Evolutionary conservation across 1,284 basidiomycete genomes (phyloP), one percentile per base, ranked within the genome.

Genomic region (Tremellales sp.): DNA sequence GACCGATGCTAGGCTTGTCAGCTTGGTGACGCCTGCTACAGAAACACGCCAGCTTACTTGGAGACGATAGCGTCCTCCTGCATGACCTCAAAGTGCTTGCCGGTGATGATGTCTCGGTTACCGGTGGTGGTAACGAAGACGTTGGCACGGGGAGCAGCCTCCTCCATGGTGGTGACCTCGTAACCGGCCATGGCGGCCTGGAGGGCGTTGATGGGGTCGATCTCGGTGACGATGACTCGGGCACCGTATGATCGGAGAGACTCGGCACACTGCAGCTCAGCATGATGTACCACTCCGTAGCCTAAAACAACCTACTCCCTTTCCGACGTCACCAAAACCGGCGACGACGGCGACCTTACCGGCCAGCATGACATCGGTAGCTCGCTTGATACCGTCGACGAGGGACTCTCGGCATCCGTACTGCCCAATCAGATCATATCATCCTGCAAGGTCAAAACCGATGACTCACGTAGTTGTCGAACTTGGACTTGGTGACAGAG

Each of bases 131-230:
- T 98, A 61, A 99, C 92, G 65, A 99, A 97, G 73, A 99, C 77
- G 78, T 97, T 97, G 58, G 83, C 78, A 43, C 87, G 84, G 56
- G 82, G 78, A 49, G 92, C 94, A 63, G 89, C 90, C 43, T 97
- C 91, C 73, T 99, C 94, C 93, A 99, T 97, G 49, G 91, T 93
- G 60, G 87, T 87, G 58, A 99, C 94, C 78, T 99, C 92, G 77
- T 94, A 99, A 60, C 94, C 96, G 67, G 91, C 91, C 96, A 99
- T 99, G 55, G 92, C 92, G 65, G 96, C 94, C 77, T 98, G 94
- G 57, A 98, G 86, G 47, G 94, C 94, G 77, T 98, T 98, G 85
- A 98, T 98, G 63, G 94, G 96, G 78, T 98, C 94, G 73, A 98
- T 96, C 78, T 98, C 94, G 60, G 96, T 97, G 72, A 99, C 77